Base-by-base conservation (phyloP, 257 asterid species). In the Phtheirospermum japonicum region DNA sequence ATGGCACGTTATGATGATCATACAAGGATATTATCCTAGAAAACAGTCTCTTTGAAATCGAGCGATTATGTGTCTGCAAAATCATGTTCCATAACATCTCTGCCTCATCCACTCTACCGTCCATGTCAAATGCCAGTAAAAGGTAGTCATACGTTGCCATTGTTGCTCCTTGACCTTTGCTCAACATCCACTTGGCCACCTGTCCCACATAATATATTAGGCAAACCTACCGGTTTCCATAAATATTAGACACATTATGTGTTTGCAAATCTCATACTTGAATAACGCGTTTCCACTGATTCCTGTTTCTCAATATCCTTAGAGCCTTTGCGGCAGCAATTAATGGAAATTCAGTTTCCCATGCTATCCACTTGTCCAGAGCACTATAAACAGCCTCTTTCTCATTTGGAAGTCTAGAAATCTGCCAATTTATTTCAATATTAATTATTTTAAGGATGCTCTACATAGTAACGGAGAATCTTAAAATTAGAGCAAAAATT, bases 241-340 rank as follows among this genome's bases (percentile, higher is more conserved):
- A n/a, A n/a, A n/a, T n/a, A n/a, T n/a, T n/a, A n/a, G n/a, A n/a
- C n/a, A n/a, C n/a, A n/a, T n/a, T n/a, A n/a, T n/a, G 39, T 33
- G 9, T 33, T 62, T 49, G 59, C 31, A 72, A 57, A 70, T 45
- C 40, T 58, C 76, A 23, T 81, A 84, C 98, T 69, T 83, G 96
- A 65, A 91, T 91, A 57, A 88, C 75, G 49, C 77, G 85, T 57
- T 62, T 75, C 98, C 98, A 91, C 72, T 80, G 93, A 52, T 48
- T 77, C 70, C 87, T 82, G 70, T 81, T 77, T 82, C 85, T 84
- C 37, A 88, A 66, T 39, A 88, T 88, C 73, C 77, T 73, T 67
- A 91, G 59, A 66, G 96, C 95, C 82, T 86, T 91, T 26, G 95
- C 96, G n/a, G 90, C 95, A 63, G 98, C 96, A 75, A 88, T 73